Percentiles rank a stretch among this genome's conserved stretches.
Evolutionary conservation across 768 basidiomycete genomes (phyloP).

Genomic region (Scleroderma bovista): DNA sequence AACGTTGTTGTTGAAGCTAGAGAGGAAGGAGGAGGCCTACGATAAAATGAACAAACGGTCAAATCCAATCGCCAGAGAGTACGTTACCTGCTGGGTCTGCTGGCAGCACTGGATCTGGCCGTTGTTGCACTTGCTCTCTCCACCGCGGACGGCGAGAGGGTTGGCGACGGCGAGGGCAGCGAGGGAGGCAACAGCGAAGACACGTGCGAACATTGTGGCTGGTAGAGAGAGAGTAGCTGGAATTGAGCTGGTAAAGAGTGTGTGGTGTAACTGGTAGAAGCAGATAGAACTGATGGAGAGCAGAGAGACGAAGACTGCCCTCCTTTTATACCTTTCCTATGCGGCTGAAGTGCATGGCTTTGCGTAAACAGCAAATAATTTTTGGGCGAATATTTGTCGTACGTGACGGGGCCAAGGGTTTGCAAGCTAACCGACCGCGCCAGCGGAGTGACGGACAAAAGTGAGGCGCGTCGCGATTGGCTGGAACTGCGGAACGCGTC

Average conservation of each 20-base stretch:
- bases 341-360: not conserved
- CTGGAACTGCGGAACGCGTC: not conserved
- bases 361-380: not conserved
- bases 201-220: slow-evolving; percentile 2
- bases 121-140: slow-evolving; percentile 1
- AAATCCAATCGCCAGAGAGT: not conserved
- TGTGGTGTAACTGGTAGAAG: not conserved
- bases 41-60: not conserved
- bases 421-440: too few relatives aligned
- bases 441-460: too few relatives aligned
- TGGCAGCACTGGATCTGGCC: slow-evolving; percentile 1
- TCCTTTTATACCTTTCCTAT: not conserved
- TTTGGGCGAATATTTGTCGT: not conserved
- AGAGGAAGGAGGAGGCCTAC: not conserved
- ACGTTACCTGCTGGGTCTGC: not conserved
- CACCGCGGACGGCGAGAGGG: not conserved
- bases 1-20: too few relatives aligned
- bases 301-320: not conserved
- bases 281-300: not conserved
- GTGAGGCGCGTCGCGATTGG: not conserved
- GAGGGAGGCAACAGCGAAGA: slow-evolving; percentile 4
- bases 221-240: not conserved
- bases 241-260: not conserved
- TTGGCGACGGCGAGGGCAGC: not conserved
- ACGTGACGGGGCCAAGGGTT: not conserved